Conservation (phyloP, 306 rosid genomes). For the Echinosophora koreensis region DNA sequence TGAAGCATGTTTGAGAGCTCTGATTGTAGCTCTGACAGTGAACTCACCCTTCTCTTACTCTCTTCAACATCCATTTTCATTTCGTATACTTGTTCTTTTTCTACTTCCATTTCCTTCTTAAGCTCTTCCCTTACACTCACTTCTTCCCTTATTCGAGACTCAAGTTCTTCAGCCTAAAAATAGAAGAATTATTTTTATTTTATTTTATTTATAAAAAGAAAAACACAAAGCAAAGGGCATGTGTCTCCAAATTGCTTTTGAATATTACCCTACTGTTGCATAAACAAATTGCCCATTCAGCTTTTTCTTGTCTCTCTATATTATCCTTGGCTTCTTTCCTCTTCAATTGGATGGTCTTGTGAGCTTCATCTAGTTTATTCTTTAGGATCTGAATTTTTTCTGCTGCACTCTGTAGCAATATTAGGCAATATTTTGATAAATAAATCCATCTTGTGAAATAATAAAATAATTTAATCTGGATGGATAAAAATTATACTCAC, state of each 20-base stretch:
- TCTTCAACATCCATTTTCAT: constrained; percentile 58
- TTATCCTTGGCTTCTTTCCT: constrained; percentile 64
- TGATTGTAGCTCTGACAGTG: constrained; percentile 56
- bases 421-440: constrained; percentile 15
- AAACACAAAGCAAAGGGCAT: neutral
- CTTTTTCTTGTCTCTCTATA: constrained; percentile 63
- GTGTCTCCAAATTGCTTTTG: neutral
- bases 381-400: constrained; percentile 57
- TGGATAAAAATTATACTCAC: too few relatives aligned
- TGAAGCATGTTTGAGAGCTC: constrained; percentile 68
- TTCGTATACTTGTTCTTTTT: constrained; percentile 56
- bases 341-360: constrained; percentile 51
- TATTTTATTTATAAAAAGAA: too few relatives aligned
- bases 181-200: neutral
- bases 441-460: constrained; percentile 1
- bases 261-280: constrained; percentile 64
- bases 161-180: constrained; percentile 65
- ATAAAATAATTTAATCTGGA: too few relatives aligned
- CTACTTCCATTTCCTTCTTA: constrained; percentile 48
- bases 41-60: constrained; percentile 56
- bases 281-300: constrained; percentile 75
- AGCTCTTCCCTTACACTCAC: constrained; percentile 45
- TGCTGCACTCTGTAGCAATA: constrained; percentile 53
- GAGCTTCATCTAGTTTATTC: constrained; percentile 59
- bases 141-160: constrained; percentile 57